phyloP scores from a whole-genome alignment of 1,284 basidiomycete genomes.

The Amylostereum areolatum region DNA sequence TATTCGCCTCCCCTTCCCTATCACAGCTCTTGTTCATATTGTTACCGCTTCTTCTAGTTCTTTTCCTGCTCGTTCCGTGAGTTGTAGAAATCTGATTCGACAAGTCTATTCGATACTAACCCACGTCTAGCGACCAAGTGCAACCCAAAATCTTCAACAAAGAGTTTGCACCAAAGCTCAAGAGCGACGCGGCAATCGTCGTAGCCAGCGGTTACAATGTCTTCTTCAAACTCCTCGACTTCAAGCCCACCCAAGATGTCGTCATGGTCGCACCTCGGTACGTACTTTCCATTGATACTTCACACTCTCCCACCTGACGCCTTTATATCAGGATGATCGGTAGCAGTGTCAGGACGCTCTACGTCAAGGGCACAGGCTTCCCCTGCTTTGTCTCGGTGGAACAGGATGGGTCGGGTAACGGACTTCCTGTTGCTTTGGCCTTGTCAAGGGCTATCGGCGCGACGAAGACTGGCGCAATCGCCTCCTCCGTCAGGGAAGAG shows the following conservation, averaged over 20 bases:
- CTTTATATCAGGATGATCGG: slow-evolving; percentile 48
- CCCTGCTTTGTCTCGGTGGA: slow-evolving; percentile 63
- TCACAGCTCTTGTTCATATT: not conserved
- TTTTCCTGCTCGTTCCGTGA: slow-evolving; percentile 52
- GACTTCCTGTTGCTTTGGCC: slow-evolving; percentile 41
- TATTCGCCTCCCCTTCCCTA: not conserved
- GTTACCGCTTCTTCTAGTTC: slow-evolving; percentile 26
- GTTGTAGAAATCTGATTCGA: not conserved
- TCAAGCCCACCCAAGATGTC: slow-evolving; percentile 50
- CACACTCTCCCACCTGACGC: not conserved
- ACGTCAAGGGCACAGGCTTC: slow-evolving; percentile 55
- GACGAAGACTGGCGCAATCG: slow-evolving; percentile 60
- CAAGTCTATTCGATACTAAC: not conserved
- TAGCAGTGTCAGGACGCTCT: slow-evolving; percentile 56
- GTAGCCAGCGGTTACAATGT: slow-evolving; percentile 65
- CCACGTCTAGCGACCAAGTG: slow-evolving; percentile 38
- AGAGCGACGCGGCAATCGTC: slow-evolving; percentile 43
- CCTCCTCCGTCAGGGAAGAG: slow-evolving; percentile 58
- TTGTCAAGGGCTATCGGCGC: slow-evolving; percentile 55
- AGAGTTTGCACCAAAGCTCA: slow-evolving; percentile 44
- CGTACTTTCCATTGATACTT: not conserved
- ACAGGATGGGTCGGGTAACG: slow-evolving; percentile 52
- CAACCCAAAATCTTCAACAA: slow-evolving; percentile 58
- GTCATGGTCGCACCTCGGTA: slow-evolving; percentile 65
- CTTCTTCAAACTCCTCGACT: slow-evolving; percentile 52